Evolutionary conservation across 2,329 filamentous ascomycete species (phyloP).

Genomic region (Clonostachys rhizophaga): DNA sequence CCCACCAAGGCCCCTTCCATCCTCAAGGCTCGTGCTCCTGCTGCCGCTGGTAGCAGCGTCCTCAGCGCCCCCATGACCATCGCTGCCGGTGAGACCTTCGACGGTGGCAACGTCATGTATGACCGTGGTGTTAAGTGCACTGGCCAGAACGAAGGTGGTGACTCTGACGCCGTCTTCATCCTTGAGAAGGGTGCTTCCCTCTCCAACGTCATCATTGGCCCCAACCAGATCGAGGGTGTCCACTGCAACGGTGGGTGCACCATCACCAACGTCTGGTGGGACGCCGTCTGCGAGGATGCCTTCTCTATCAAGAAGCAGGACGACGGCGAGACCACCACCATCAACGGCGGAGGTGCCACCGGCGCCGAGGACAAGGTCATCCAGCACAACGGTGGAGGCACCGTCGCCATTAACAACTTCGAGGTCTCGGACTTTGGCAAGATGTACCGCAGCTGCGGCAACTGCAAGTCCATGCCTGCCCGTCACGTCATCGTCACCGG

Average conservation of each 20-base stretch:
- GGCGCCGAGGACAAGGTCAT: constrained; percentile 22
- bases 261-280: constrained; percentile 37
- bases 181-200: constrained; percentile 43
- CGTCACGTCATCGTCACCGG: constrained; percentile 5
- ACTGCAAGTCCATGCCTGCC: constrained; percentile 18
- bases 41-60: too few species aligned
- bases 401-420: constrained; percentile 20
- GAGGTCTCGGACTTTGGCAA: constrained; percentile 33
- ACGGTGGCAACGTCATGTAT: constrained; percentile 9
- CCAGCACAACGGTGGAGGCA: constrained; percentile 26
- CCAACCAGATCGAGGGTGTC: constrained; percentile 42
- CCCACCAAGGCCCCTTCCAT: too few species aligned
- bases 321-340: constrained; percentile 1
- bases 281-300: constrained; percentile 34
- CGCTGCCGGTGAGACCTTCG: background rate
- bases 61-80: too few species aligned
- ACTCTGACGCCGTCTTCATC: constrained; percentile 40
- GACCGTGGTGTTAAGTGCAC: constrained; percentile 17
- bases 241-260: constrained; percentile 43
- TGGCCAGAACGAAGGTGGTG: constrained; percentile 15
- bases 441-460: constrained; percentile 42
- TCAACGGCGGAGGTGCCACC: constrained; percentile 21
- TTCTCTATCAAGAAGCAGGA: constrained; percentile 33
- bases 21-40: too few species aligned
- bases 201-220: constrained; percentile 48